These are phyloP conservation scores for Nemania sp. DNA, from an alignment of 2,329 filamentous ascomycete genomes.

Conservation along the genomic window DNA sequence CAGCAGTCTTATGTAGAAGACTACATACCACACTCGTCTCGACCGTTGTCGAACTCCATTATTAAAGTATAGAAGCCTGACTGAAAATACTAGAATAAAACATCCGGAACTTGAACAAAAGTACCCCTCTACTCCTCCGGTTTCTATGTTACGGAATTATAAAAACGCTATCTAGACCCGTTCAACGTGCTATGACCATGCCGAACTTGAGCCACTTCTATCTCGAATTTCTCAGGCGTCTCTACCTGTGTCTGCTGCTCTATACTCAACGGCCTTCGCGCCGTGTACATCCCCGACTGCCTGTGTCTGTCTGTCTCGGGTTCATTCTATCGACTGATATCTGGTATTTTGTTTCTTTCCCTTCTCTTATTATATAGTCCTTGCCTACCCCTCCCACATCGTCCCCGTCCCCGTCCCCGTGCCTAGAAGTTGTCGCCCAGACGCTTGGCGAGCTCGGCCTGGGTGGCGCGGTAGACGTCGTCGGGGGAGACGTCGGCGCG, in stretches of 20 bases:
- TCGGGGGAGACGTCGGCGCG: slow-evolving; percentile 71
- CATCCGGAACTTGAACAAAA: slow-evolving; percentile 17
- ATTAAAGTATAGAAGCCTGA: slow-evolving; percentile 22
- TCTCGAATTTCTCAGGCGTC: slow-evolving; percentile 2
- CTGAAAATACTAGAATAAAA: slow-evolving; percentile 19
- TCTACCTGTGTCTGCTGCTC: slow-evolving; percentile 14
- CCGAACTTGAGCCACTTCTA: slow-evolving; percentile 14
- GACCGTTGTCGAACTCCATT: slow-evolving; percentile 13
- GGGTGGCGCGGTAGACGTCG: slow-evolving; percentile 60
- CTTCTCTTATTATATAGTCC: background rate
- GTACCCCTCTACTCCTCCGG: slow-evolving; percentile 8
- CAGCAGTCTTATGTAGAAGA: slow-evolving; percentile 22
- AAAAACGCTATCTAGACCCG: slow-evolving; percentile 20
- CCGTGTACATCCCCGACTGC: background rate
- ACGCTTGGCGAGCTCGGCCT: slow-evolving; percentile 53
- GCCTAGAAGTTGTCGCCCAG: slow-evolving; percentile 50
- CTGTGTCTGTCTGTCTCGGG: background rate
- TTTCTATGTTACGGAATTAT: slow-evolving; percentile 17
- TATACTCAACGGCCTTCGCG: slow-evolving; percentile 9
- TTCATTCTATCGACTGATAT: background rate
- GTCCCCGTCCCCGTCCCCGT: background rate
- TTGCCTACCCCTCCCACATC: background rate
- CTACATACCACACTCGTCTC: slow-evolving; percentile 19
- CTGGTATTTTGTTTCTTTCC: background rate
- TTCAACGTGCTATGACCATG: slow-evolving; percentile 16